Evolutionary conservation across 129 eudicot genomes (phyloP).

Genomic region (Tanacetum coccineum): DNA sequence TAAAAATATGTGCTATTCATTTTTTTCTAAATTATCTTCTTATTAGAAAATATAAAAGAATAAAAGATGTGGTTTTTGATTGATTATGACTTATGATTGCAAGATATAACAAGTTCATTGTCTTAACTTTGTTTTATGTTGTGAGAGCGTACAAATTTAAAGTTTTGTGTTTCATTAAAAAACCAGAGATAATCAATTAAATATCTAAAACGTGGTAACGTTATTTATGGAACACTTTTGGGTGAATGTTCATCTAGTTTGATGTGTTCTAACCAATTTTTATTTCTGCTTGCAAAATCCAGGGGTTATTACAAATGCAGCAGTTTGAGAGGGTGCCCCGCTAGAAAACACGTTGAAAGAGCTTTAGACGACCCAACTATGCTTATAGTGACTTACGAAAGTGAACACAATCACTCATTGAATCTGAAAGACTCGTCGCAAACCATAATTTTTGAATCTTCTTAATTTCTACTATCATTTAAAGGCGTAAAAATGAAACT

Average conservation of each 20-base stretch:
- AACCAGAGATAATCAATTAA: too few species aligned
- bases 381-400: conserved; percentile 91
- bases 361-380: conserved; percentile 87
- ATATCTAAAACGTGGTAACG: too few species aligned
- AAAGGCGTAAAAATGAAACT: conserved; percentile 9
- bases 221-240: neutral
- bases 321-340: conserved; percentile 90
- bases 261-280: neutral
- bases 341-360: conserved; percentile 90
- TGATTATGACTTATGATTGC: too few species aligned
- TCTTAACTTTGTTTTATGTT: too few species aligned
- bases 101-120: too few species aligned
- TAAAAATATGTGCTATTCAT: too few species aligned
- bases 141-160: too few species aligned
- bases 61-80: too few species aligned
- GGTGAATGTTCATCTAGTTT: neutral
- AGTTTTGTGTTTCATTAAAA: too few species aligned
- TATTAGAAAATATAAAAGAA: too few species aligned
- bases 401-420: conserved; percentile 79
- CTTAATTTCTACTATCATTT: conserved; percentile 25
- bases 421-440: conserved; percentile 54
- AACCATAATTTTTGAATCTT: conserved; percentile 81
- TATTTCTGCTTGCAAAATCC: neutral
- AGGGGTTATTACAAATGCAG: conserved; percentile 99
- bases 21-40: too few species aligned